These are phyloP conservation scores for Lobulomyces angularis DNA, from an alignment of 192 early-diverging fungal species.

Conservation along the genomic window DNA sequence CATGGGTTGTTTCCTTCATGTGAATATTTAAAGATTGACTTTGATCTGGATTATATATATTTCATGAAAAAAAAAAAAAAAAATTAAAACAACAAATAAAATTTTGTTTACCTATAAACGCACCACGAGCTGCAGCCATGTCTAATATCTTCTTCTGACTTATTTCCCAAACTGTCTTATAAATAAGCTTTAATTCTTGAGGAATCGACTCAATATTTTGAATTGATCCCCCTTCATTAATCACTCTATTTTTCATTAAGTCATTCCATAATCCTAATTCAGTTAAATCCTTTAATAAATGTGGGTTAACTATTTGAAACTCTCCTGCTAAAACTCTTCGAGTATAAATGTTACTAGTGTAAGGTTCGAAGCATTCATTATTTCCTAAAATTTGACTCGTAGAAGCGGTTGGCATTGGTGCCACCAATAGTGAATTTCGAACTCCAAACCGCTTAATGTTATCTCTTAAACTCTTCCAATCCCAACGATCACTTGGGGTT, in stretches of 20 bases:
- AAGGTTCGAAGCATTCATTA: constrained; percentile 89
- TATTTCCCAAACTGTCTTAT: constrained; percentile 97
- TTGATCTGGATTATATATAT: too few species aligned
- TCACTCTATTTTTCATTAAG: constrained; percentile 84
- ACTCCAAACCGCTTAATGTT: constrained; percentile 72
- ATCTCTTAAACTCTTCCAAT: constrained; percentile 75
- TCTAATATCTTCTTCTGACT: constrained; percentile 96
- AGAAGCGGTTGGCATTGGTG: constrained; percentile 96
- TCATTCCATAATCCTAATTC: constrained; percentile 90
- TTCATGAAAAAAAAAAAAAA: constrained; percentile 5
- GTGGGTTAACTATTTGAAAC: constrained; percentile 97
- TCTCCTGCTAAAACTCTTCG: constrained; percentile 91
- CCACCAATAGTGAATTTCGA: constrained; percentile 86
- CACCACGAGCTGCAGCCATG: constrained; percentile 93
- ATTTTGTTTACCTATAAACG: constrained; percentile 66
- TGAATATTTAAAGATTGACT: constrained; percentile 92
- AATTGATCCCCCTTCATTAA: constrained; percentile 78
- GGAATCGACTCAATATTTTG: constrained; percentile 69
- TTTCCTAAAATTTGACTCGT: constrained; percentile 95
- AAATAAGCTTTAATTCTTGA: constrained; percentile 74
- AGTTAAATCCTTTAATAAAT: constrained; percentile 88
- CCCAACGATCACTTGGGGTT: constrained; percentile 63
- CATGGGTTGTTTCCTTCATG: constrained; percentile 85
- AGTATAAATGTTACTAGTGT: constrained; percentile 86
- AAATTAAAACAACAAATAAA: neutral